phyloP scores from a whole-genome alignment of 495 filamentous ascomycete genomes.

The Talaromyces liani region DNA sequence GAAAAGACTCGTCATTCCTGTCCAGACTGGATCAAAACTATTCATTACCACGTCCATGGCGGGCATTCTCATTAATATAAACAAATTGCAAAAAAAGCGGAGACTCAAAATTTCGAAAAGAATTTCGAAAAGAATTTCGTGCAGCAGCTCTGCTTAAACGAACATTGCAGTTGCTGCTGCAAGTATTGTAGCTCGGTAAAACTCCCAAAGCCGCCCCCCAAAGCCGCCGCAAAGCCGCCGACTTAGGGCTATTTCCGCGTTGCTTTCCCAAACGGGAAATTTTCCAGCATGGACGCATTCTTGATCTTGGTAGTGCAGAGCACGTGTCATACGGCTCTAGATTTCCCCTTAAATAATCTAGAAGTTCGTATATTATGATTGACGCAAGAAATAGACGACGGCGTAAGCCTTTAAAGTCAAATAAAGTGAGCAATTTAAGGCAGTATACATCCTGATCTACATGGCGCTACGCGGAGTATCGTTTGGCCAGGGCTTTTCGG shows the following conservation, averaged over 20 bases:
- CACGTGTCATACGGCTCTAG: background rate
- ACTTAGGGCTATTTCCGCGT: background rate
- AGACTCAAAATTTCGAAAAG: background rate
- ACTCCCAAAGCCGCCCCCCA: background rate
- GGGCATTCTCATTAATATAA: background rate
- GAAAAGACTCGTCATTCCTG: background rate
- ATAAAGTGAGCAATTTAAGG: background rate
- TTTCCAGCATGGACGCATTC: background rate
- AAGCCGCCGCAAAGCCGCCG: too few species aligned
- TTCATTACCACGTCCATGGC: background rate
- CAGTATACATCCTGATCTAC: background rate
- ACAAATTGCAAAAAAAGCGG: background rate
- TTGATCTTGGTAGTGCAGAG: background rate
- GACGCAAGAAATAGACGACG: background rate
- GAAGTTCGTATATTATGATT: background rate
- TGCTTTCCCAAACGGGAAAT: conserved; percentile 1
- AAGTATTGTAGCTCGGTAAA: background rate
- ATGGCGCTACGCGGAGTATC: background rate
- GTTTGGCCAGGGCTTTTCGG: background rate
- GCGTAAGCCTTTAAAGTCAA: background rate
- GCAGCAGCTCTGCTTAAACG: background rate
- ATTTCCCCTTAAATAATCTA: background rate
- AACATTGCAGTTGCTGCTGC: background rate
- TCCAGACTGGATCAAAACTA: background rate
- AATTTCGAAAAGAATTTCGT: background rate